Evolutionary conservation across 768 basidiomycete genomes (phyloP), one percentile per base, ranked within the genome.

Genomic region (Rhizopogon sp.): DNA sequence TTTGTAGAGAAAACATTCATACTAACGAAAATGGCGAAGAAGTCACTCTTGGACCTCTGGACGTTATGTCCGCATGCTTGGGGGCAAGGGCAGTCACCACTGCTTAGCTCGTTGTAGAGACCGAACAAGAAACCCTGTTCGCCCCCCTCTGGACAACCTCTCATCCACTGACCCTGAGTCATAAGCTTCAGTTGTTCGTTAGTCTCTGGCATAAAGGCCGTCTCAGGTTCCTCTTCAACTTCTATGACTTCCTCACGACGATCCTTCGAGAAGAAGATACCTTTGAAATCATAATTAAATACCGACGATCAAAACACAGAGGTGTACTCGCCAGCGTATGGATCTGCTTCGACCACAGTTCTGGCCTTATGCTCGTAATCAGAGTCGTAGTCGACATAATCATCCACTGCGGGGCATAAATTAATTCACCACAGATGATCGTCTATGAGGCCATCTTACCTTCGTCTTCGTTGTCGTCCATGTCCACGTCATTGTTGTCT

Each of bases 141-240:
- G 63, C 87, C 85, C 50, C 90, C 91, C 68, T 96, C 93, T 0
- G 94, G 93, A 70, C 94, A 97, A 17, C 94, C 94, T 67, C 90
- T 91, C 94, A 97, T 97, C 93, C 93, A 97, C 65, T 94, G 86
- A 28, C 90, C 91, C 69, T 91, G 89, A 20, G 85, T 85, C 81
- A 96, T 84, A 40, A 94, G 72, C 59, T 81, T 81, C 33, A 84
- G 76, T 16, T 70, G 70, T 54, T 82, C 79, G 40, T 69, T 70
- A 54, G 67, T 74, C 17, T 67, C 70, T 16, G 74, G 68, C 33
- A 89, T 65, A 40, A 66, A 57, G 16, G 72, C 72, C 41, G 66
- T 65, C 66, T 88, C 86, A 6, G 85, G 79, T 47, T 85, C 79
- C 70, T 94, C 93, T 64, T 94, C 88, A 1, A 94, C 83, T 72